Conservation (phyloP, 768 basidiomycete genomes). For the Auricularia sp. region DNA sequence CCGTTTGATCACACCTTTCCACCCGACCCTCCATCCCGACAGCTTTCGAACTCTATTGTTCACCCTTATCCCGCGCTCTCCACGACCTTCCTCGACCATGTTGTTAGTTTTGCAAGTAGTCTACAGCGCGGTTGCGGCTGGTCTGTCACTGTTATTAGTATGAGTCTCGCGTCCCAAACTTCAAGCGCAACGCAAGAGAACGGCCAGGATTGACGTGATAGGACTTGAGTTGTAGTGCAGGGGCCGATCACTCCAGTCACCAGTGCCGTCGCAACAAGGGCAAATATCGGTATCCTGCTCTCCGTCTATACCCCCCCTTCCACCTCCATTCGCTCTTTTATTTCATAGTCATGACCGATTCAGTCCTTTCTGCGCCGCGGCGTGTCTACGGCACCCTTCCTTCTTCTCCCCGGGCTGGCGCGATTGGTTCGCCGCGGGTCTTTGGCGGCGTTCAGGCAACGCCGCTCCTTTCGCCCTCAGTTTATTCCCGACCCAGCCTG, state of each 20-base stretch:
- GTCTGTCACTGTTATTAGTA: background rate
- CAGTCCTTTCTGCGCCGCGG: background rate
- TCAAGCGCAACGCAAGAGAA: background rate
- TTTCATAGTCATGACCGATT: background rate
- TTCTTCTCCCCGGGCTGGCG: background rate
- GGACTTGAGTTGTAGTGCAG: background rate
- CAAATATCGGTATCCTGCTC: background rate
- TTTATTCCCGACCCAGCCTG: background rate
- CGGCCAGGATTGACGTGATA: background rate
- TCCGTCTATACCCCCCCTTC: background rate
- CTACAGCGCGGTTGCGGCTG: conserved; percentile 1
- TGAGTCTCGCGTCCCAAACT: background rate
- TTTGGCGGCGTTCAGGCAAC: background rate
- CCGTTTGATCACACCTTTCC: background rate
- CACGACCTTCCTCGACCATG: background rate
- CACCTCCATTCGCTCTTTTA: background rate
- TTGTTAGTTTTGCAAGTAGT: background rate
- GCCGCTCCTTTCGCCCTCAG: background rate
- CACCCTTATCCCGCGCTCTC: background rate
- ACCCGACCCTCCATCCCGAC: background rate
- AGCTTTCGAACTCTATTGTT: background rate
- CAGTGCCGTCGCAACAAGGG: background rate
- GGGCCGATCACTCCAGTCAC: background rate
- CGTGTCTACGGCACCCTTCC: background rate
- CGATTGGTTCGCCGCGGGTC: background rate